Base-by-base conservation (phyloP, 2,329 filamentous ascomycete genomes). In the Epichloe bromicola region DNA sequence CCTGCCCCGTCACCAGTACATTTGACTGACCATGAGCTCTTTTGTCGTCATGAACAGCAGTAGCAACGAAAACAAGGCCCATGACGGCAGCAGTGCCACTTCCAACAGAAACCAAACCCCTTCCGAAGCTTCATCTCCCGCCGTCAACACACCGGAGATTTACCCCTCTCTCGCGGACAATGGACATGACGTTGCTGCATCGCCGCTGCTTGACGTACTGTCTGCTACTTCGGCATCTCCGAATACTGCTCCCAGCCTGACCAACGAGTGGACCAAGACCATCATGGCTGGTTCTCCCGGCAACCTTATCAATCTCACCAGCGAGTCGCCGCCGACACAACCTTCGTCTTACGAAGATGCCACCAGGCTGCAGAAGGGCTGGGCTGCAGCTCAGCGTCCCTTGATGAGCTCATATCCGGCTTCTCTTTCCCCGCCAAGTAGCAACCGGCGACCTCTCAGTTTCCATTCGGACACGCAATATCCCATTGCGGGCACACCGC, bases 291-390 rank as follows among this genome's bases (percentile, higher is more conserved):
- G 72, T 53, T 76, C 74, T n/a, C 74, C 74, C n/a, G 69, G 71
- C 48, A 76, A 76, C 53, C 65, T 76, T 51, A 74, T 76, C 55
- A 74, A 67, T 59, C 60, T 76, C 52, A 67, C 69, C 61, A 73
- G 72, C 50, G 74, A 77, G 55, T 77, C 74, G 20, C 74, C 74
- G 46, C 74, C 74, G 3, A 76, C 73, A 17, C 72, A 73, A 45
- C 73, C 73, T 15, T 76, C 73, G 19, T 76, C 73, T 2, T 76
- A 74, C 55, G 73, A 76, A 57, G 73, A 76, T 54, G 62, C 69
- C 5, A 58, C 67, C 49, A 69, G 69, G 37, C 60, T 70, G 45
- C 65, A 69, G 40, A 70, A 72, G 52, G 58, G 69, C 66, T 59
- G 72, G 73, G 51, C 60, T 74, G 67, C 64, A 70, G 70, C 70